A percentile compares a stretch with the other conserved stretches of the same genome.
These are phyloP conservation scores for Keithomyces neogunnii DNA, from an alignment of 2,329 filamentous ascomycete species.

Conservation along the genomic window DNA sequence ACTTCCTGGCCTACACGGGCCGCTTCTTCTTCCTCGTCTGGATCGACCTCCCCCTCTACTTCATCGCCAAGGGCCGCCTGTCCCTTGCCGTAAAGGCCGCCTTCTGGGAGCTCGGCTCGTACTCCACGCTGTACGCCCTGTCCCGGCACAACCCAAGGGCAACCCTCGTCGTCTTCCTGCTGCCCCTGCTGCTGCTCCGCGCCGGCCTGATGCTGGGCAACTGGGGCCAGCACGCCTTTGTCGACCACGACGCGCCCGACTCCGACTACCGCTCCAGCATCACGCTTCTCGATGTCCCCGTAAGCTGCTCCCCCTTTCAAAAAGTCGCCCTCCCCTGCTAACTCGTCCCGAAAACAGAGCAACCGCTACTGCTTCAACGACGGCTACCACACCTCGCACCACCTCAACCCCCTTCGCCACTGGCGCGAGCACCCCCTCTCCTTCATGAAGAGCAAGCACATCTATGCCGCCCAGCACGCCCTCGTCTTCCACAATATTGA, in stretches of 20 bases:
- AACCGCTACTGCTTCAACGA: too few species aligned
- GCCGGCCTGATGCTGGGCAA: constrained; percentile 73
- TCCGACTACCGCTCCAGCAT: constrained; percentile 60
- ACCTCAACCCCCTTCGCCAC: too few species aligned
- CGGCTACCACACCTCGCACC: too few species aligned
- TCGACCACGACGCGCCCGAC: constrained; percentile 65
- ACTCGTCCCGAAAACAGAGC: too few species aligned
- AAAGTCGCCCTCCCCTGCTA: too few species aligned
- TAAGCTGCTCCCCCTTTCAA: too few species aligned
- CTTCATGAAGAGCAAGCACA: too few species aligned
- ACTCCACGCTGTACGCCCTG: constrained; percentile 31
- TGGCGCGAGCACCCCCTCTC: too few species aligned
- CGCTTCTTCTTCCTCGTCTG: constrained; percentile 68
- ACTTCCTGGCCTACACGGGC: constrained; percentile 65
- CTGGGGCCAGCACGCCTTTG: constrained; percentile 77
- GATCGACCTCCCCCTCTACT: constrained; percentile 69
- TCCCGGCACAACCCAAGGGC: constrained; percentile 46
- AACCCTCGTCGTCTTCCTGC: constrained; percentile 54
- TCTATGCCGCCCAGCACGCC: too few species aligned
- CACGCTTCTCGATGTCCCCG: too few species aligned
- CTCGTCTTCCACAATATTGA: neutral
- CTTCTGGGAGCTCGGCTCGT: constrained; percentile 54
- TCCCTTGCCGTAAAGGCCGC: constrained; percentile 45
- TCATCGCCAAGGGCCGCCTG: constrained; percentile 52
- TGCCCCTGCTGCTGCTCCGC: constrained; percentile 59